Evolutionary conservation across 2,329 filamentous ascomycete genomes (phyloP), one percentile per base, ranked within the genome.

Genomic region (Aspergillus sp.): DNA sequence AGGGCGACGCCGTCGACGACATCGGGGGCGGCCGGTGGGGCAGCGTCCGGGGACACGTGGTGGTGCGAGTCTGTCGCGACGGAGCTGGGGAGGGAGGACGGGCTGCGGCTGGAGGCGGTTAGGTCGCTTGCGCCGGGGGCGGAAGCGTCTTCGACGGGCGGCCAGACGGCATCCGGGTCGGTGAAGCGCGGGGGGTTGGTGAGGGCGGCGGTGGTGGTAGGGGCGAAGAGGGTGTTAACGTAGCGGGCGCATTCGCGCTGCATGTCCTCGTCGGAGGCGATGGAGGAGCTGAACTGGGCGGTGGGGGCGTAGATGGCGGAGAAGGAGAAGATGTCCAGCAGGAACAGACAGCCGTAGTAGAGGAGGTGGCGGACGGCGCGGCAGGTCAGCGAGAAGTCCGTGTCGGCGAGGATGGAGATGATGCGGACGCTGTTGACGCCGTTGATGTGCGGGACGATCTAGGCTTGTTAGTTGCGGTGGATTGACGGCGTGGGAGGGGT

Each of bases 271-370:
- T 96, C 90, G 40, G 82, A 79, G 30, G 94, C 80, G 63, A 99
- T 95, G 30, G 69, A 72, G 56, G 86, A 82, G 56, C 87, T 83
- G 52, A 99, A 87, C 35, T 89, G 86, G 0, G 85, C 80, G 0
- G 90, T 90, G 0, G 87, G 86, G 0, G 92, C 91, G 67, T 99
- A 99, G 63, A 95, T 93, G 40, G 89, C 90, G 30, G 86, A 81
- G 69, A 97, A 99, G 69, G 94, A 91, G 77, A 97, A 97, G 62
- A 96, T 89, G 73, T 99, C 94, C 10, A 97, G 83, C 49, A 97
- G 82, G 22, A 96, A 80, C 33, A 96, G 82, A 64, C 90, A 93
- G 66, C 93, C 90, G 72, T 97, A 96, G 77, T 95, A 95, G 22
- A 97, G 80, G 9, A 99, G 81, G 69, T 97, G 93, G 57, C 89